Percentiles rank a stretch among this genome's conserved stretches.
These are phyloP conservation scores for Termitomyces bulborhizus DNA, from an alignment of 768 basidiomycete species.

Conservation along the genomic window DNA sequence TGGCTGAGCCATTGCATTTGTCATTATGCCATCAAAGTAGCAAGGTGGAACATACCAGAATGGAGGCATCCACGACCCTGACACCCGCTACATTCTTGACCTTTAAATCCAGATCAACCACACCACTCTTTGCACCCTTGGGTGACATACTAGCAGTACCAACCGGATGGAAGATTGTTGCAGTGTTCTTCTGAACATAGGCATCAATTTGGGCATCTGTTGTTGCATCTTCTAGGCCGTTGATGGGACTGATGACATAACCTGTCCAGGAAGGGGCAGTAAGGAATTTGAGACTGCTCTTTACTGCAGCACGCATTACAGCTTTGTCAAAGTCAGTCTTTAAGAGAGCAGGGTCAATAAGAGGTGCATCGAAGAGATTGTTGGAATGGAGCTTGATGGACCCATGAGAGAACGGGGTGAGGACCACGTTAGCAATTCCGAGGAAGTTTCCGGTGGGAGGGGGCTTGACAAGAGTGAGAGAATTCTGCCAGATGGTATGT, in stretches of 20 bases:
- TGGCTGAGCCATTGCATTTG: background rate
- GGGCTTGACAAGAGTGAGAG: background rate
- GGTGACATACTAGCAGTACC: conserved; percentile 22
- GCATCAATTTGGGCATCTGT: conserved; percentile 5
- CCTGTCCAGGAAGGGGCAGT: conserved; percentile 2
- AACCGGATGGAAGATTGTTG: conserved; percentile 11
- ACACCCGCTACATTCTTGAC: conserved; percentile 23
- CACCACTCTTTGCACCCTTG: conserved; percentile 18
- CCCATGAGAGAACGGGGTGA: conserved; percentile 5
- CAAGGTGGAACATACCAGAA: conserved; percentile 9
- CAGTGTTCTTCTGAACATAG: background rate
- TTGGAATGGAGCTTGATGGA: conserved; percentile 5
- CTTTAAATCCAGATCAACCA: conserved; percentile 24
- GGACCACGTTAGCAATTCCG: conserved; percentile 1
- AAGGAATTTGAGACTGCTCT: conserved; percentile 4
- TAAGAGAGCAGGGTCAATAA: conserved; percentile 3
- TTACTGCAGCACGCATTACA: conserved; percentile 1
- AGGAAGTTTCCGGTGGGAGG: conserved; percentile 7
- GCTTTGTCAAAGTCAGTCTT: conserved; percentile 5
- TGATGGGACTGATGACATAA: background rate
- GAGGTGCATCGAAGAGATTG: conserved; percentile 4
- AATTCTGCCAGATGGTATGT: background rate
- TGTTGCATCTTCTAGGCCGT: background rate
- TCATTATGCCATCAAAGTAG: background rate
- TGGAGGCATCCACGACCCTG: conserved; percentile 28